Evolutionary conservation across 1,139 yeast species (phyloP).

Genomic region (Yamadazyma triangularis): DNA sequence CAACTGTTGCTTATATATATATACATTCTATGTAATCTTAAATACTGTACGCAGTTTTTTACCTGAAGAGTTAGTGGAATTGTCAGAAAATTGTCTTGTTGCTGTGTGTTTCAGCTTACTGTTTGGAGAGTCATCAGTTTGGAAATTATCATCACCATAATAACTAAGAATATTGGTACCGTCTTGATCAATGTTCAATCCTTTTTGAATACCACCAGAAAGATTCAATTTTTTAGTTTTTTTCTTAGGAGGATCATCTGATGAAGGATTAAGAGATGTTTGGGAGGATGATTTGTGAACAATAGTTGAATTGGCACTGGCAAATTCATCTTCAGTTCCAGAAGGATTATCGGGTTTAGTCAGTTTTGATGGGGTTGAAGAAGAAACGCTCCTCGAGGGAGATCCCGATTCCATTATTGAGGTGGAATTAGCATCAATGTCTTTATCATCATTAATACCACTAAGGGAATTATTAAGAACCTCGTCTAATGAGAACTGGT

Average conservation of each 20-base stretch:
- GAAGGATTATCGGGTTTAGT: slow-evolving; percentile 1
- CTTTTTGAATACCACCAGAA: slow-evolving; percentile 6
- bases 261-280: slow-evolving; percentile 1
- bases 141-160: slow-evolving; percentile 39
- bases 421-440: slow-evolving; percentile 16
- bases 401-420: slow-evolving; percentile 7
- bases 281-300: slow-evolving; percentile 6
- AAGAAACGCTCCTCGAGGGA: not conserved
- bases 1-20: not conserved
- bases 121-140: slow-evolving; percentile 18
- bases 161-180: slow-evolving; percentile 31
- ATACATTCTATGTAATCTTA: slow-evolving; percentile 21
- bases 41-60: slow-evolving; percentile 34
- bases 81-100: slow-evolving; percentile 4
- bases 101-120: slow-evolving; percentile 5
- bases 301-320: slow-evolving; percentile 31
- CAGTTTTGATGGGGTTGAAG: not conserved
- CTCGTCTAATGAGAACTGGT: slow-evolving; percentile 6
- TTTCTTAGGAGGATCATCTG: slow-evolving; percentile 5
- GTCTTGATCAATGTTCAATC: slow-evolving; percentile 24
- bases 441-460: slow-evolving; percentile 7
- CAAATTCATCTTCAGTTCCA: slow-evolving; percentile 23
- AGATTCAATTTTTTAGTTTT: slow-evolving; percentile 13
- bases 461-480: slow-evolving; percentile 4
- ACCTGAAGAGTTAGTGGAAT: slow-evolving; percentile 3